Base-by-base conservation (phyloP, 164 flowering plant genomes). In the Vitis amurensis region DNA sequence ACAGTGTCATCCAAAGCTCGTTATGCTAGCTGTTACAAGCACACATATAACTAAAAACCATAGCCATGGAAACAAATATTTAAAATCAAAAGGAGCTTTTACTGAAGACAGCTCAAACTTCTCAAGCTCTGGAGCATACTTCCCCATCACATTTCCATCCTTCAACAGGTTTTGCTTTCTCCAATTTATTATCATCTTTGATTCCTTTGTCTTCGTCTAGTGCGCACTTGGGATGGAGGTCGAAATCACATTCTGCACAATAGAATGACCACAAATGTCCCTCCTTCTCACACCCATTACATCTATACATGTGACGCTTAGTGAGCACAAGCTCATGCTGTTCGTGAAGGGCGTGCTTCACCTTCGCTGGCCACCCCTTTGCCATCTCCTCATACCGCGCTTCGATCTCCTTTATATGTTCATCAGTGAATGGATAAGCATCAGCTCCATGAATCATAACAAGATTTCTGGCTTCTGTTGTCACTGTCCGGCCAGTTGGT, bases 341-440 rank as follows among this genome's bases (percentile, higher is more conserved):
- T 4, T 69, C 80, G 59, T 91, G 98, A 5, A 75, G 76, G 3
- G 2, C 55, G 64, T 79, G 81, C 68, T 81, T 81, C 71, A 88
- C 14, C 75, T 89, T 86, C 87, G 88, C 74, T 14, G 97, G 94
- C 90, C 91, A 88, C 70, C 80, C 85, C 74, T 87, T 87, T 17
- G 86, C 88, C 83, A 77, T 82, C 59, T 83, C 87, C 63, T 82
- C 84, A 37, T 64, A 14, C 55, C 70, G 9, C 8, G 73, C 76
- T 57, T 88, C 87, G 0, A 90, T 50, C 72, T 81, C 86, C 76
- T 84, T 78, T 59, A 87, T 1, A 8, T 71, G 87, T 50, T 89
- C 90, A 1, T 77, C 74, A 3, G 89, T 87, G 80, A 93, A 93
- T 11, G 94, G 97, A 71, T 85, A 93, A 1, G 98, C 94, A 59